Percentiles rank a stretch among this genome's conserved stretches.
Conservation (phyloP, 148 eudicot genomes). For the Rhododendron kiyosumense region DNA sequence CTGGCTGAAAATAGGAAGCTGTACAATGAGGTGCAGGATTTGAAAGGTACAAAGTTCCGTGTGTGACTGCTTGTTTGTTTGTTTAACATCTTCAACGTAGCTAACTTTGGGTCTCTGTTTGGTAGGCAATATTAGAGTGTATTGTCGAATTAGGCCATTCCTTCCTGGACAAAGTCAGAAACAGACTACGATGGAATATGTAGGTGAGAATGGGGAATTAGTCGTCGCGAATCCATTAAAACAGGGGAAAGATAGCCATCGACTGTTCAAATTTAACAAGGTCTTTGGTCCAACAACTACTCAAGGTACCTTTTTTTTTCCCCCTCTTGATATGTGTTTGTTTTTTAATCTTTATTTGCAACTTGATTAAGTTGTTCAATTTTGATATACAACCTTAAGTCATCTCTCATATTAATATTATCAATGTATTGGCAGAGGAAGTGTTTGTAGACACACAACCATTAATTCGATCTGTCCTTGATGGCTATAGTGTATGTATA, state of each 20-base stretch:
- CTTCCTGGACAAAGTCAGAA: constrained; percentile 66
- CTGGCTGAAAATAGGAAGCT: constrained; percentile 79
- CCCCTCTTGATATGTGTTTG: background rate
- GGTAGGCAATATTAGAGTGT: constrained; percentile 87
- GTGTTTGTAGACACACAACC: constrained; percentile 83
- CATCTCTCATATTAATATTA: background rate
- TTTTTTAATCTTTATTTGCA: background rate
- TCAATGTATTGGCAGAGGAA: constrained; percentile 52
- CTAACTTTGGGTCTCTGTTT: constrained; percentile 2
- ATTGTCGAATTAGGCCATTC: constrained; percentile 87
- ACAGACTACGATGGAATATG: constrained; percentile 68
- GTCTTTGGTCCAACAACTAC: constrained; percentile 70
- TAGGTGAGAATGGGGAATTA: constrained; percentile 87
- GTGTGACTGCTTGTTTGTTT: constrained; percentile 5
- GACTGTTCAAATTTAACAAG: constrained; percentile 79
- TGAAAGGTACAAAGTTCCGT: constrained; percentile 59
- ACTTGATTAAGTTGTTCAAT: constrained; percentile 1
- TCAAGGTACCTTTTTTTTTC: constrained; percentile 49
- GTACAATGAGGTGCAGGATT: constrained; percentile 94
- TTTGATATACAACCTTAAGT: constrained; percentile 4
- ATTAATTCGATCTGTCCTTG: constrained; percentile 82
- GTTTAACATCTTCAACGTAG: constrained; percentile 2
- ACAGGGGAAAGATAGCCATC: constrained; percentile 70
- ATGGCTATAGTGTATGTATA: constrained; percentile 85
- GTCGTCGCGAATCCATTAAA: constrained; percentile 68